Evolutionary conservation across 2,329 filamentous ascomycete genomes (phyloP).

Genomic region (Chalaropsis ovoidea): DNA sequence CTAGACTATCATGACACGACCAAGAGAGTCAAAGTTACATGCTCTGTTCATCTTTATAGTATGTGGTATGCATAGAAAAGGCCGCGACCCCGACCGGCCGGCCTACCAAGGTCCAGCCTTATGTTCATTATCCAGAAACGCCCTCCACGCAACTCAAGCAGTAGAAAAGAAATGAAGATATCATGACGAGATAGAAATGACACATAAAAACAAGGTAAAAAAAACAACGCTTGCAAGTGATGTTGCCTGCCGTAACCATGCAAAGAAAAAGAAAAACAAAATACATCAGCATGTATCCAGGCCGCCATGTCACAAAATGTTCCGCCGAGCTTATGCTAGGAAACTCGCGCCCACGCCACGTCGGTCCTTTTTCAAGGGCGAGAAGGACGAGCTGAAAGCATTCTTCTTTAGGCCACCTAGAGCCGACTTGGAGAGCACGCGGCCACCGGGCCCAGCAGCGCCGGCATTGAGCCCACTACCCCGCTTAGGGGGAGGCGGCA

Average conservation of each 20-base stretch:
- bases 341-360: slow-evolving; percentile 54
- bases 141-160: background rate
- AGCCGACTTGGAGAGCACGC: slow-evolving; percentile 19
- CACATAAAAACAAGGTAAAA: background rate
- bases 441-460: slow-evolving; percentile 15
- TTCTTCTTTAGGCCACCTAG: slow-evolving; percentile 33
- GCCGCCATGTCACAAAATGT: background rate
- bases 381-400: slow-evolving; percentile 48
- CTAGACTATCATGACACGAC: too few species aligned
- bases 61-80: background rate
- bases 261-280: slow-evolving; percentile 12
- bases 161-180: slow-evolving; percentile 7
- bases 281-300: slow-evolving; percentile 8
- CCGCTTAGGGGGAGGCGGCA: slow-evolving; percentile 16
- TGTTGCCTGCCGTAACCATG: slow-evolving; percentile 1
- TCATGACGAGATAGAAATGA: background rate
- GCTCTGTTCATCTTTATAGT: background rate
- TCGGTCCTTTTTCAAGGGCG: slow-evolving; percentile 61
- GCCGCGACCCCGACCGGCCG: background rate
- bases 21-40: too few species aligned
- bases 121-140: slow-evolving; percentile 5
- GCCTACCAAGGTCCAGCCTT: background rate
- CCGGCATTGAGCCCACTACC: slow-evolving; percentile 25
- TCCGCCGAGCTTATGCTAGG: slow-evolving; percentile 34
- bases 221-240: slow-evolving; percentile 9